Evolutionary conservation across 2,329 filamentous ascomycete genomes (phyloP).

Genomic region (Aspergillus phoenicis): DNA sequence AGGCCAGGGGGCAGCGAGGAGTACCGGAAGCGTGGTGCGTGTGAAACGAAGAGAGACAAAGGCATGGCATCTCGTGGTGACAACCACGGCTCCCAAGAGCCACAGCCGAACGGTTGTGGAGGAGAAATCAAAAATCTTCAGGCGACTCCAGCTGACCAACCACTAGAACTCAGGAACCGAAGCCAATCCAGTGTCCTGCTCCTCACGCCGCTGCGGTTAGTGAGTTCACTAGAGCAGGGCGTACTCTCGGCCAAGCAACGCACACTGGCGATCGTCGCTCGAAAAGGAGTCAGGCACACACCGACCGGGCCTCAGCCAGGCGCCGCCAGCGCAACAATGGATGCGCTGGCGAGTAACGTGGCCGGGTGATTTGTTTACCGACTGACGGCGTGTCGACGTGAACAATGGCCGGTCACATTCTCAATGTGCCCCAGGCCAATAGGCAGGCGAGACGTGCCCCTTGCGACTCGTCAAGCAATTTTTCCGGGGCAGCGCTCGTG

Average conservation of each 20-base stretch:
- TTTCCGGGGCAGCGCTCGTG: constrained; percentile 6
- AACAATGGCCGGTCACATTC: constrained; percentile 8
- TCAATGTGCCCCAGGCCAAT: constrained; percentile 8
- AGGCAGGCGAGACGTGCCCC: constrained; percentile 14
- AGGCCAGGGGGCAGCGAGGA: neutral
- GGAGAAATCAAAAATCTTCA: neutral
- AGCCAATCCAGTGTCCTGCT: neutral
- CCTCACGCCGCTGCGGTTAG: neutral
- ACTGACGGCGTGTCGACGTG: constrained; percentile 7
- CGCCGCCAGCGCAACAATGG: neutral
- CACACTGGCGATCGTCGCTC: neutral
- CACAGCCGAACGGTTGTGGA: neutral
- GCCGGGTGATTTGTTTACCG: neutral
- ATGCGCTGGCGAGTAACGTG: constrained; percentile 7
- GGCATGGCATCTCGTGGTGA: neutral
- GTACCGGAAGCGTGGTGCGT: neutral
- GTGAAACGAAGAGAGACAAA: no score
- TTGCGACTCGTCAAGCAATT: constrained; percentile 21
- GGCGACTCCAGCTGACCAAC: neutral
- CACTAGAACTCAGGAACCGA: constrained; percentile 2
- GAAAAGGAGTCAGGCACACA: constrained; percentile 4
- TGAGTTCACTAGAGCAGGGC: neutral
- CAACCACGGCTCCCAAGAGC: neutral
- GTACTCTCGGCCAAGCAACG: constrained; percentile 2
- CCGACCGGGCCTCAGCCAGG: no score